Evolutionary conservation across 768 basidiomycete species (phyloP).

Genomic region (Leccinellum rugosiceps): DNA sequence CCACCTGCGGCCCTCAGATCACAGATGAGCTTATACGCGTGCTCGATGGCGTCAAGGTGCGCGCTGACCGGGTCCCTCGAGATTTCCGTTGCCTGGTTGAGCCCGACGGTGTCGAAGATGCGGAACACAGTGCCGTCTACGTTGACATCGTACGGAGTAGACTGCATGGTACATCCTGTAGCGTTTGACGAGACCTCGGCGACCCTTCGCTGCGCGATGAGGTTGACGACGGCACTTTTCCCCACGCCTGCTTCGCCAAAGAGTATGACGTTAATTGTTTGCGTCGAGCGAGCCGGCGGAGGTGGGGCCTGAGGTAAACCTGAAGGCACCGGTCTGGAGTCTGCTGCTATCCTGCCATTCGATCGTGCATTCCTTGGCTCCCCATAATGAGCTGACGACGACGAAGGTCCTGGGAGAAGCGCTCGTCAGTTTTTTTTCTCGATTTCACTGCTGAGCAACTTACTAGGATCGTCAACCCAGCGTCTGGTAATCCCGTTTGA

Average conservation of each 20-base stretch:
- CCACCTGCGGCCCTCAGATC: constrained; percentile 24
- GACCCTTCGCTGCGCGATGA: neutral
- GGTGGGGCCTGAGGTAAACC: neutral
- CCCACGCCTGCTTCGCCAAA: constrained; percentile 4
- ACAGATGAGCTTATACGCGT: constrained; percentile 25
- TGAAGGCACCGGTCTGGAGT: no score
- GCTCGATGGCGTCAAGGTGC: neutral
- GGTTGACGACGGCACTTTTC: constrained; percentile 7
- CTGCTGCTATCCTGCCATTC: neutral
- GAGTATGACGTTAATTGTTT: constrained; percentile 3
- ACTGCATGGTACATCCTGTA: constrained; percentile 29
- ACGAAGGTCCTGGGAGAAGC: neutral
- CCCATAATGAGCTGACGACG: no score
- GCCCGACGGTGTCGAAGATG: constrained; percentile 27
- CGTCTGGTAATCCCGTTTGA: neutral
- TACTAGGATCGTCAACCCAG: neutral
- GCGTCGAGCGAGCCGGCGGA: neutral
- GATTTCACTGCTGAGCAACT: neutral
- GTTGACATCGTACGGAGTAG: constrained; percentile 16
- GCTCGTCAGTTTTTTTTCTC: neutral
- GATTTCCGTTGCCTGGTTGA: constrained; percentile 11
- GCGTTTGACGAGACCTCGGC: constrained; percentile 15
- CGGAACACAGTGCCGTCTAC: constrained; percentile 10
- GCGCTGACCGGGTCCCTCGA: neutral
- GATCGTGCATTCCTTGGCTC: neutral